Percentiles rank a stretch among this genome's conserved stretches.
Conservation (phyloP, 1,284 basidiomycete genomes). For the Ustilago xerochloae region DNA sequence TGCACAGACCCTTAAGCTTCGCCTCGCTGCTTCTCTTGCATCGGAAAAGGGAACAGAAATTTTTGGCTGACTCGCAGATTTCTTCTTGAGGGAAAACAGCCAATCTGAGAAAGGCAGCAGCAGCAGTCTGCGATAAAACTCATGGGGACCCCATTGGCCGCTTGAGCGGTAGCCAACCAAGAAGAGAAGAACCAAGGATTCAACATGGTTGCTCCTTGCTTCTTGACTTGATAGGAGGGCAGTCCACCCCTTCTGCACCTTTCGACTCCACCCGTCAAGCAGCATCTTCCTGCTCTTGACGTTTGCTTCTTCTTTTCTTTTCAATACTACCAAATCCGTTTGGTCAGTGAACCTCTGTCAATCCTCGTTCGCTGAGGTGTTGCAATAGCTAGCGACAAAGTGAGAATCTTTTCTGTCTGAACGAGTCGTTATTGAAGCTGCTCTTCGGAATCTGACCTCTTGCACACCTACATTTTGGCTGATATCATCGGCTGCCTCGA, state of each 20-base stretch:
- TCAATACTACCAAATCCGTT: constrained; percentile 6
- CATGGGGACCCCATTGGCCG: neutral
- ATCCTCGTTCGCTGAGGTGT: constrained; percentile 4
- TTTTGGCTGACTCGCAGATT: constrained; percentile 20
- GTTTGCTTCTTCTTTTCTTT: constrained; percentile 11
- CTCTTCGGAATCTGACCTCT: constrained; percentile 19
- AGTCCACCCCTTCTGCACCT: constrained; percentile 49
- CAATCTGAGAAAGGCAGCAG: neutral
- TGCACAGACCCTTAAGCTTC: constrained; percentile 15
- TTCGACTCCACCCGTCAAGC: constrained; percentile 41
- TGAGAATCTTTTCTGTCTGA: constrained; percentile 18
- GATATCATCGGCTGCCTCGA: neutral
- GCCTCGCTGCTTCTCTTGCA: neutral
- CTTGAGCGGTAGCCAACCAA: constrained; percentile 3
- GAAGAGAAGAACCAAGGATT: constrained; percentile 9
- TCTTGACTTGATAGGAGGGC: constrained; percentile 48
- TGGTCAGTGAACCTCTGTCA: neutral
- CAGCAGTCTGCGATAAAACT: neutral
- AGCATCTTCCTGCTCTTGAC: constrained; percentile 14
- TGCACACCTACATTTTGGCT: constrained; percentile 1
- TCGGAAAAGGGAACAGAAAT: neutral
- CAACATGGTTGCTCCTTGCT: constrained; percentile 24
- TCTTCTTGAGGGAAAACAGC: neutral
- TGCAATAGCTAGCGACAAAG: constrained; percentile 12
- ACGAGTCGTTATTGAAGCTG: too few relatives aligned